Conservation (phyloP, 768 basidiomycete species). For the Clitopilus passeckerianus region DNA sequence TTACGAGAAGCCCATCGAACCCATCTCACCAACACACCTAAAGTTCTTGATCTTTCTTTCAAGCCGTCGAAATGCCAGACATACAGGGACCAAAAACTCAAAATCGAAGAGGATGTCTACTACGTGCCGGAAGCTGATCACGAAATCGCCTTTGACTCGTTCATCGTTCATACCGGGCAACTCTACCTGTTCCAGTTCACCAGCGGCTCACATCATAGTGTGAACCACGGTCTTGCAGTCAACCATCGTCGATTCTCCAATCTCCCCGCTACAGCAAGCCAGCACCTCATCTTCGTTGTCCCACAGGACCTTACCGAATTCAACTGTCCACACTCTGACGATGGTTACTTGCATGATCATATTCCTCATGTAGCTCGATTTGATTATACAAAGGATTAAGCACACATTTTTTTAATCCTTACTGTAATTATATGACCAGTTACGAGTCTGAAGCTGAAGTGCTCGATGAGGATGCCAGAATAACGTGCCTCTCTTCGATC, state of each 20-base stretch:
- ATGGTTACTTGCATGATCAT: not conserved
- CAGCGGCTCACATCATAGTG: not conserved
- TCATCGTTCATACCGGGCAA: not conserved
- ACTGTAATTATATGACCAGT: too few species aligned
- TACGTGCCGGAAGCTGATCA: not conserved
- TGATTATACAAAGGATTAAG: too few species aligned
- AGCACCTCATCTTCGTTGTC: constrained; percentile 1
- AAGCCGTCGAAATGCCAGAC: not conserved
- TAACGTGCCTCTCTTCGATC: too few species aligned
- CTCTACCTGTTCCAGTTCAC: constrained; percentile 1
- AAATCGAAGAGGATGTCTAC: not conserved
- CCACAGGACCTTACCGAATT: not conserved
- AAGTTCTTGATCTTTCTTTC: not conserved
- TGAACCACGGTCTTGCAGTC: not conserved
- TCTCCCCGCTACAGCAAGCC: not conserved
- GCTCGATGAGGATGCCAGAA: too few species aligned
- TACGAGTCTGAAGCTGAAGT: too few species aligned
- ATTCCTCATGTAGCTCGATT: not conserved
- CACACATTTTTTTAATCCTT: too few species aligned
- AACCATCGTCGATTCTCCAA: not conserved
- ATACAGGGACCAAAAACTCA: not conserved
- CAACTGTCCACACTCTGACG: not conserved
- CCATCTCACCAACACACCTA: not conserved
- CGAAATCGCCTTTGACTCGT: not conserved
- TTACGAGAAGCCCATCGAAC: not conserved